Evolutionary conservation across 495 filamentous ascomycete genomes (phyloP).

Genomic region (Halenospora varia): DNA sequence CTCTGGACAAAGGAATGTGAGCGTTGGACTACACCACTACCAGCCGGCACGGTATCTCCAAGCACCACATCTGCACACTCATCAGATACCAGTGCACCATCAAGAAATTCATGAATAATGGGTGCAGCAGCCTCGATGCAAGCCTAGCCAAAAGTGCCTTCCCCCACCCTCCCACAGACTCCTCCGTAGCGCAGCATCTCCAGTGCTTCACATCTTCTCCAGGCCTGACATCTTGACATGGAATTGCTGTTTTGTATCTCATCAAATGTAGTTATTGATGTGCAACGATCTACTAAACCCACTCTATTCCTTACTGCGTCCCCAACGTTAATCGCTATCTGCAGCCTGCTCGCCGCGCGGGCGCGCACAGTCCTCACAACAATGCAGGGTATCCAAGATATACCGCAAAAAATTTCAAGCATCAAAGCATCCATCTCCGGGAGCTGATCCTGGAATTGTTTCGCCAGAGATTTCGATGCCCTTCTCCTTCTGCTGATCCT

Average conservation of each 20-base stretch:
- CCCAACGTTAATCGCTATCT: background rate
- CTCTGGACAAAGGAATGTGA: background rate
- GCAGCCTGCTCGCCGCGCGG: background rate
- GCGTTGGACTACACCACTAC: too few relatives aligned
- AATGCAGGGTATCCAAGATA: background rate
- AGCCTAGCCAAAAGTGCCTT: background rate
- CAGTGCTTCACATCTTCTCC: background rate
- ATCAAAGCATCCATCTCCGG: background rate
- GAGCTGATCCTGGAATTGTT: constrained; percentile 1
- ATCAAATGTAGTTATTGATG: background rate
- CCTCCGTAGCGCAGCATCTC: background rate
- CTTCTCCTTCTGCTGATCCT: background rate
- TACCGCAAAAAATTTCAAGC: background rate
- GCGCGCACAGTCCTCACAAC: background rate
- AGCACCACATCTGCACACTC: background rate
- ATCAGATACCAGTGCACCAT: too few relatives aligned
- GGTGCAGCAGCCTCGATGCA: too few relatives aligned
- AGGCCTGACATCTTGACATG: background rate
- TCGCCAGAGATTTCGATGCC: background rate
- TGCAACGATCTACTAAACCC: background rate
- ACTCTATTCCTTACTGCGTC: background rate
- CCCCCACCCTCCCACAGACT: background rate
- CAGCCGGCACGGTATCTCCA: too few relatives aligned
- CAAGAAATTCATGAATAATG: background rate
- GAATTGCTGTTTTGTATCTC: too few relatives aligned